Base-by-base conservation (phyloP, 2,329 filamentous ascomycete species). In the Atkinsonella hypoxylon region DNA sequence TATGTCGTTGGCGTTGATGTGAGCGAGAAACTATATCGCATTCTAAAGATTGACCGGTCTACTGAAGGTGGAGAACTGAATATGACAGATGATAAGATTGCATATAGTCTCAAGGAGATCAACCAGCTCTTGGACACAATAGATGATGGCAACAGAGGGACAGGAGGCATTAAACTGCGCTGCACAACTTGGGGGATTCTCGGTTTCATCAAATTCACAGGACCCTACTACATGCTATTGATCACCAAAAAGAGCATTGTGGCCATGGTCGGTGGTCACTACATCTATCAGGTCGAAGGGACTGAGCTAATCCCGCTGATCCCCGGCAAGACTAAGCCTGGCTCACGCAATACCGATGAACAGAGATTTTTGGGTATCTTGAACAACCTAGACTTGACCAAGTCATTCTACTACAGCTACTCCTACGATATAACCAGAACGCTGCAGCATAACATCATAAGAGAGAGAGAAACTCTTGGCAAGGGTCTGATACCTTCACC, bases 381-480 rank as follows among this genome's bases (percentile, higher is more conserved):
- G 43, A 89, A 87, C 64, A 95, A 95, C 58, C 75, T 98, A 32
- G 93, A 98, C 64, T 71, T 98, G 53, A 89, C 86, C 0, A 79
- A 86, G 51, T 94, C 87, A 0, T 98, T 98, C 66, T 98, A 98
- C 68, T 98, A 96, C 71, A 96, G 91, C 70, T 96, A 96, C 64
- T 94, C 91, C 0, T 98, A 98, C 69, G 89, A 98, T 63, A 86
- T 97, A 57, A 98, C 93, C 0, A 81, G 83, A 49, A 95, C 89
- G 1, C 72, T 98, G 45, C 93, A 98, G 65, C 82, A 91, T 61
- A 98, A 98, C 61, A 89, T 98, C 54, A 83, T 83, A 18, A 78
- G 82, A 32, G 89, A 96, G 66, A 79, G 93, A 39, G 75, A 79
- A 46, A 81, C 83, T 2, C 68, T 95, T 47, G 76, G 80, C 31